These are phyloP conservation scores for Spongispora temasekensis DNA, from an alignment of 1,284 basidiomycete species.

Conservation along the genomic window DNA sequence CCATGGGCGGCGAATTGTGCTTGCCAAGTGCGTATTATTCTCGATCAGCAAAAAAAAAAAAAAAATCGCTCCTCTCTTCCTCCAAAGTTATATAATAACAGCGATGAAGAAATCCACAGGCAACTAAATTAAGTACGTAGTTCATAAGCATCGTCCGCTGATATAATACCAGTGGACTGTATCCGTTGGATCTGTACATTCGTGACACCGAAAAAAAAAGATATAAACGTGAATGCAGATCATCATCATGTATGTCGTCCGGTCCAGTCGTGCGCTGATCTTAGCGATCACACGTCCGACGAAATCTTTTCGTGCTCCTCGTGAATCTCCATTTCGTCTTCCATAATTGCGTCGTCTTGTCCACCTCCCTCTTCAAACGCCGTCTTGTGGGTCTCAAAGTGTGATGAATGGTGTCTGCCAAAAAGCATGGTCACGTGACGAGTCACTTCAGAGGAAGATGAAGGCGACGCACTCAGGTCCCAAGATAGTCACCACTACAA, in stretches of 20 bases:
- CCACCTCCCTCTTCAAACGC: conserved; percentile 80
- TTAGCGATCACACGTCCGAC: not conserved
- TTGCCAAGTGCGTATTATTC: too few species aligned
- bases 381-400: conserved; percentile 82
- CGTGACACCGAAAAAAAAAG: too few species aligned
- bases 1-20: too few species aligned
- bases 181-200: too few species aligned
- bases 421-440: not conserved
- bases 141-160: too few species aligned
- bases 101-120: too few species aligned
- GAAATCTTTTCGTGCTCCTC: not conserved
- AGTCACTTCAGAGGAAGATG: not conserved
- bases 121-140: too few species aligned
- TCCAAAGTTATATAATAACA: too few species aligned
- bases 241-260: conserved; percentile 1
- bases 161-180: too few species aligned
- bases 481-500: conserved; percentile 68
- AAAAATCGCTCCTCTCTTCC: too few species aligned
- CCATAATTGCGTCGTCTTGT: conserved; percentile 42
- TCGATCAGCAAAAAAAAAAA: too few species aligned
- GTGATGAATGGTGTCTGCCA: conserved; percentile 68
- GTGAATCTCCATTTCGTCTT: conserved; percentile 7
- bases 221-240: too few species aligned
- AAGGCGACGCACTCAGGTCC: conserved; percentile 65
- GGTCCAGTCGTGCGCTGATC: not conserved